Evolutionary conservation across 768 basidiomycete species (phyloP), one percentile per base, ranked within the genome.

Genomic region (Serpula lacrymans): DNA sequence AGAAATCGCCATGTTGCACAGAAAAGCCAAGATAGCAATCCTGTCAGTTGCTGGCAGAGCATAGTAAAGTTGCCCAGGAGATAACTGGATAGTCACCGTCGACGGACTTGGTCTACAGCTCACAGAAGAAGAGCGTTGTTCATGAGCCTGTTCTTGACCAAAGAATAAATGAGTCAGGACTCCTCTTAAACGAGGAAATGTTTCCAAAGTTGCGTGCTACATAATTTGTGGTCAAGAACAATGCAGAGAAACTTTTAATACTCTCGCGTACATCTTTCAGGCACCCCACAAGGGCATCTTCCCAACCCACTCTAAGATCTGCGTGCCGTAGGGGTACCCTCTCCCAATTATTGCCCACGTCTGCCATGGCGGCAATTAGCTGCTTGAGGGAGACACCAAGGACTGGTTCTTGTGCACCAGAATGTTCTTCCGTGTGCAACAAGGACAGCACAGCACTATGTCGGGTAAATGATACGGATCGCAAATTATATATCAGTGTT

Each of bases 1-100:
- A 17, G 93, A 91, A 18, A 93, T 79, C 1, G 85, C 92, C 37
- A 94, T 64, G 54, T 94, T 90, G 64, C 84, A 86, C 68, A 99
- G 77, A 67, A 95, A 97, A 2, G 81, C 72, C 34, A 99, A 60
- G 49, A 97, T 85, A 16, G 83, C 77, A 37, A 97, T 80, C 52
- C 91, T 89, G 58, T 95, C 89, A 37, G 72, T 72, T 6, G 84
- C 71, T 16, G 86, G 77, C 25, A 97, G 71, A 9, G 71, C 58
- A 47, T 82, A 73, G 57, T 95, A 97, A 32, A 86, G 75, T 41
- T 88, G 78, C 17, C 68, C 53, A 27, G 89, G 85, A 14, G 65
- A 67, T 6, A 84, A 72, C 3, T 63, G 59, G 10, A 68, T 51
- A 6, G 64, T 63, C 25, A 78, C 43, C 34, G 42, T 46, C 45